These are phyloP conservation scores for Lachnellula subtilissima DNA, from an alignment of 2,329 filamentous ascomycete genomes.

Conservation along the genomic window DNA sequence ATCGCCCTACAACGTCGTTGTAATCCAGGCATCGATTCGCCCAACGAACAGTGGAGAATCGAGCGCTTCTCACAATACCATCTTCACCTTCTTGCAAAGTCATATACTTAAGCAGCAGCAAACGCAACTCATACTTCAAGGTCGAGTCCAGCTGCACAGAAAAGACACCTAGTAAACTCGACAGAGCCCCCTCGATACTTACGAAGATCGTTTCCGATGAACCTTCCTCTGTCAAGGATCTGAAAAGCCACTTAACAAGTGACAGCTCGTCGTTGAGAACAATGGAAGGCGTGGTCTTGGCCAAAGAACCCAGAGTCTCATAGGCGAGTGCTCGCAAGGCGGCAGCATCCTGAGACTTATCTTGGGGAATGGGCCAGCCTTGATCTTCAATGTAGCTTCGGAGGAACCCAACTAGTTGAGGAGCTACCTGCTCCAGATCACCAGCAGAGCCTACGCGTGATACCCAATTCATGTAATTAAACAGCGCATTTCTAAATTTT, in stretches of 20 bases:
- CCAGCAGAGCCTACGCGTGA: conserved; percentile 64
- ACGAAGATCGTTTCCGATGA: conserved; percentile 70
- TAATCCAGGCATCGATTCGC: conserved; percentile 84
- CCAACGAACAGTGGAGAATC: conserved; percentile 81
- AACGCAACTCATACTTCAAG: conserved; percentile 25
- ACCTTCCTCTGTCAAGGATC: conserved; percentile 74
- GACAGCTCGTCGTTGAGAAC: conserved; percentile 46
- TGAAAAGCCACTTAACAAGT: conserved; percentile 73
- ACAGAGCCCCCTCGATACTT: conserved; percentile 84
- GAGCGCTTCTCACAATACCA: conserved; percentile 63
- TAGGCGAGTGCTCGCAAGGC: conserved; percentile 76
- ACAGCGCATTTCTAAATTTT: conserved; percentile 77
- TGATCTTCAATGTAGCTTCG: conserved; percentile 71
- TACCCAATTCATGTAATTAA: conserved; percentile 83
- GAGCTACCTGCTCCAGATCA: conserved; percentile 61
- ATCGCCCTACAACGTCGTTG: conserved; percentile 71
- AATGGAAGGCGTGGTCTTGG: conserved; percentile 58
- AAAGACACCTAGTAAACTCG: conserved; percentile 65
- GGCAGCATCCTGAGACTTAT: conserved; percentile 54
- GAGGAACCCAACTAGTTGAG: conserved; percentile 63
- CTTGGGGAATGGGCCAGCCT: conserved; percentile 71
- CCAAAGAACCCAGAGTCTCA: conserved; percentile 81
- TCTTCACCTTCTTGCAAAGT: conserved; percentile 41
- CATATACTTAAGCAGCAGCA: conserved; percentile 67
- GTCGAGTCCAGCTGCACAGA: conserved; percentile 33